Base-by-base conservation (phyloP, 2,329 filamentous ascomycete genomes). In the Fusarium albosuccineum region DNA sequence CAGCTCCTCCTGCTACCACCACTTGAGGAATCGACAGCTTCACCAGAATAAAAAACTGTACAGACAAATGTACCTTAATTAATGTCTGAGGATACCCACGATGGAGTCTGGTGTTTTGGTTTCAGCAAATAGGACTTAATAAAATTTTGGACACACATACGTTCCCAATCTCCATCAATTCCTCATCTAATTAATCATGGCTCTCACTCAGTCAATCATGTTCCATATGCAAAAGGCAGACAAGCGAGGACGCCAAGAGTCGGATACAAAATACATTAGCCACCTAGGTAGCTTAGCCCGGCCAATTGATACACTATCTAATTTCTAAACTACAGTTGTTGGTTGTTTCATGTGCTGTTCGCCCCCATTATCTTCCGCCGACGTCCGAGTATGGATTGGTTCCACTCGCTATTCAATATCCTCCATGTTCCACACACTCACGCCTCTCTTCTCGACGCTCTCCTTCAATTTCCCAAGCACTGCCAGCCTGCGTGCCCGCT, bases 391-490 rank as follows among this genome's bases (percentile, higher is more conserved):
- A 58, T 59, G 30, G 30, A 16, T 53, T 36, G 44, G 42, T 51
- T 52, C 46, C 51, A 48, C 22, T 57, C 30, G 55, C 75, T 78
- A 85, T 67, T 83, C 82, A 56, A 80, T 78, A 67, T 83, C 82
- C 62, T 85, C 83, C 76, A 85, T 78, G 44, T 78, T 80, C 80
- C 83, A 83, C 36, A 87, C 83, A 60, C 76, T 81, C 4, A 83
- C 82, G 9, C 85, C 85, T 50, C 79, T 81, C 74, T 82, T 83
- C 70, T 83, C 79, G 33, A 88, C 78, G 63, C 80, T 83, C 6
- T 68, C 75, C 76, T 79, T 82, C 51, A 91, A 75, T 74, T 85
- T 86, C 33, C 78, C 78, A 29, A 88, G 77, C 9, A 89, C 83
- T 4, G 81, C 83, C 70, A 82, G 82, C 68, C 87, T 81, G 63